phyloP scores from a whole-genome alignment of 2,329 filamentous ascomycete species.

The Xylaria sp. region DNA sequence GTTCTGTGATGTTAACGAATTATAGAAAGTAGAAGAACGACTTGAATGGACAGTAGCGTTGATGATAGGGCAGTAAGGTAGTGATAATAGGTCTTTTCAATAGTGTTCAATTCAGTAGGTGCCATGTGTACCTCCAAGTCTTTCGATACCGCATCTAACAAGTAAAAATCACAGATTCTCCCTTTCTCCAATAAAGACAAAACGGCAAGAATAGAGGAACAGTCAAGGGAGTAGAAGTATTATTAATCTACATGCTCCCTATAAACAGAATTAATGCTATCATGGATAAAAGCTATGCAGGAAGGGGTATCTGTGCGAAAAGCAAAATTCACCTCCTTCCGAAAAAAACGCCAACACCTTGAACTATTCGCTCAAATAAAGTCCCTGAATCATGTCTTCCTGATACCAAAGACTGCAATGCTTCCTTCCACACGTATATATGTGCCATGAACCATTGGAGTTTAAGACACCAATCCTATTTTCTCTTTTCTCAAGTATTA shows the following conservation, averaged over 20 bases:
- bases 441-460: not conserved
- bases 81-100: no score
- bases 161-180: not conserved
- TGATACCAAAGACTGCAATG: not conserved
- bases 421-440: not conserved
- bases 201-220: not conserved
- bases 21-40: no score
- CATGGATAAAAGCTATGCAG: not conserved
- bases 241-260: not conserved
- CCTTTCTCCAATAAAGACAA: not conserved
- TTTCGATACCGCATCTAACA: no score
- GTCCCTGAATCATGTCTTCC: not conserved
- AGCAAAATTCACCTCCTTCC: not conserved
- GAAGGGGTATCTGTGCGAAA: conserved; percentile 5
- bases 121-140: no score
- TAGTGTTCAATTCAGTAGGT: no score
- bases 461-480: not conserved
- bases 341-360: not conserved
- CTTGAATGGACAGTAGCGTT: no score
- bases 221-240: not conserved
- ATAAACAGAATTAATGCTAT: not conserved
- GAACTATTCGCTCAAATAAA: not conserved
- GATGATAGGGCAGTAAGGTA: no score
- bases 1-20: no score
- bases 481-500: not conserved